Base-by-base conservation (phyloP, 148 eudicot species). In the Rhododendron williamsianum region DNA sequence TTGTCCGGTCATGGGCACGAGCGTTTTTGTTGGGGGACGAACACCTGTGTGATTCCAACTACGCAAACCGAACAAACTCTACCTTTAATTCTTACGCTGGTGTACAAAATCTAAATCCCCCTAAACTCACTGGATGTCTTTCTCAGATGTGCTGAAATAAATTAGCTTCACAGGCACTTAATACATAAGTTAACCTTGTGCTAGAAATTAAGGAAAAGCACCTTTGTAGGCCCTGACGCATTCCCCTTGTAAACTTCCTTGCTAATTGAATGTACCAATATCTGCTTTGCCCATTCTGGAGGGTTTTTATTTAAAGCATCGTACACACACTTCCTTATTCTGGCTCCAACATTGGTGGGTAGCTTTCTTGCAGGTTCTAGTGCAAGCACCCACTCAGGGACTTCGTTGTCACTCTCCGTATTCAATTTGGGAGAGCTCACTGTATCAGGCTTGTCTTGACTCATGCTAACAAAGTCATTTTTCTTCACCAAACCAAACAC, bases 221-320 rank as follows among this genome's bases (percentile, higher is more conserved):
- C 95, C 95, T 93, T 93, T 6, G 95, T 93, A 71, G 95, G 95
- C 15, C 95, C 95, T 18, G 95, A 90, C 23, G 95, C 93, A 88
- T 93, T 93, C 54, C 93, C 93, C 87, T 93, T 93, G 90, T 93
- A 93, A 19, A 93, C 93, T 84, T 89, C 91, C 79, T 87, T 91
- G 86, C 93, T 93, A 43, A 91, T 93, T 11, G 95, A 91, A 83
- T 90, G 87, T 86, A 88, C 88, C 89, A 92, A 85, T 86, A 38
- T 88, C 89, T 79, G 67, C 80, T 51, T 90, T 3, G 95, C 95
- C 95, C 95, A 93, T 81, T 88, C 90, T 38, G 95, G 95, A 51
- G 95, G 93, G 71, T 87, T 81, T 81, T 73, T 86, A 19, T 78
- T 85, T 65, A 91, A 85, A 73, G 95, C 93, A 52, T 87, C 86